Evolutionary conservation across 768 basidiomycete species (phyloP).

Genomic region (Symmetrospora coprosmae): DNA sequence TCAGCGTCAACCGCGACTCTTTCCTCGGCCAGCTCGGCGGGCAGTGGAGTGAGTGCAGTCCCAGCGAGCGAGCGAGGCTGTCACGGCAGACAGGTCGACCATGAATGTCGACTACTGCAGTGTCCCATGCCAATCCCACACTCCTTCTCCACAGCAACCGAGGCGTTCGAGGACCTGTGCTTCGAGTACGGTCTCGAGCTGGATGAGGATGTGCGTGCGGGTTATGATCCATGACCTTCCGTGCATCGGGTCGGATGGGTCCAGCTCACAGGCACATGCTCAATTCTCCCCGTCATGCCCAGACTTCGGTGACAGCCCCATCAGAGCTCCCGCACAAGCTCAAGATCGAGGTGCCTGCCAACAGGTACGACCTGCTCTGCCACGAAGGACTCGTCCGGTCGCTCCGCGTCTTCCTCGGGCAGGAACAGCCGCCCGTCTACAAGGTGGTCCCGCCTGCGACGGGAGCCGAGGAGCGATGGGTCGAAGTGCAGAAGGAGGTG

Average conservation of each 20-base stretch:
- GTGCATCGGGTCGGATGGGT: not conserved
- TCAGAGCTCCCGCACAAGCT: slow-evolving; percentile 53
- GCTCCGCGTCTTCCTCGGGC: slow-evolving; percentile 60
- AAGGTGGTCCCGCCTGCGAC: slow-evolving; percentile 35
- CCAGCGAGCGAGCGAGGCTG: not conserved
- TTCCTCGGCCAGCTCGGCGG: slow-evolving; percentile 73
- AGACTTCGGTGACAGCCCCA: slow-evolving; percentile 28
- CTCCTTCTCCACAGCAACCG: slow-evolving; percentile 50
- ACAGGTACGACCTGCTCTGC: slow-evolving; percentile 94
- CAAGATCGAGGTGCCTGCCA: slow-evolving; percentile 98
- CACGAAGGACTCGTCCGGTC: slow-evolving; percentile 87
- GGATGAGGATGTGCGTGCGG: slow-evolving; percentile 70
- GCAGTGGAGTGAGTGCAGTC: slow-evolving; percentile 52
- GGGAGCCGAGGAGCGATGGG: slow-evolving; percentile 42
- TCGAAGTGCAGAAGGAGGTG: slow-evolving; percentile 60
- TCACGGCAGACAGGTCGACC: not conserved
- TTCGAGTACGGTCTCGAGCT: slow-evolving; percentile 97
- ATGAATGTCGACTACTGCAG: slow-evolving; percentile 20
- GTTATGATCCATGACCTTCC: no score
- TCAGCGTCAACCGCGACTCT: slow-evolving; percentile 88
- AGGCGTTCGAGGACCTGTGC: slow-evolving; percentile 85
- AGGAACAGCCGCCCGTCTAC: slow-evolving; percentile 47
- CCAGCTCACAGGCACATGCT: not conserved
- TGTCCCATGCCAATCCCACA: slow-evolving; percentile 22
- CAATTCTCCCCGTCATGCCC: not conserved